Evolutionary conservation across 495 filamentous ascomycete species (phyloP), one percentile per base, ranked within the genome.

Genomic region (Tuber aestivum): DNA sequence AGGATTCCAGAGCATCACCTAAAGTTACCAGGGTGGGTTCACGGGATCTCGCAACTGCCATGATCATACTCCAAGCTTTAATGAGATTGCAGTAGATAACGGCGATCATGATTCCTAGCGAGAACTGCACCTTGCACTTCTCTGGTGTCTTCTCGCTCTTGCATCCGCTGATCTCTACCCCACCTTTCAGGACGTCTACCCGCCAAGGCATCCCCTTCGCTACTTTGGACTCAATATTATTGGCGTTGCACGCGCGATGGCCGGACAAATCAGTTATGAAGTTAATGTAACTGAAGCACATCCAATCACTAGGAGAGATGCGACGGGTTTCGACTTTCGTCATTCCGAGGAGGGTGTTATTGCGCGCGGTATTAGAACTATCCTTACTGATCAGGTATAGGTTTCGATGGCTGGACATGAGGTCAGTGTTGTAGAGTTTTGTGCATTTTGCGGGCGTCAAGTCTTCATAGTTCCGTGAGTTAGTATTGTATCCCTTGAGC

Each of bases 71-170:
- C n/a, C n/a, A n/a, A n/a, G n/a, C n/a, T n/a, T n/a, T n/a, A n/a
- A n/a, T n/a, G n/a, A n/a, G n/a, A n/a, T n/a, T n/a, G n/a, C n/a
- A n/a, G n/a, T n/a, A n/a, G n/a, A n/a, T n/a, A n/a, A n/a, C n/a
- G n/a, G n/a, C n/a, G n/a, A n/a, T n/a, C n/a, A n/a, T n/a, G n/a
- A n/a, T n/a, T n/a, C n/a, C n/a, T n/a, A n/a, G n/a, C n/a, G n/a
- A n/a, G n/a, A n/a, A n/a, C n/a, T n/a, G n/a, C n/a, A 87, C 72
- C 48, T 76, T 83, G 40, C 75, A 76, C 35, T 23, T 69, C 41
- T 73, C 75, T 1, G 35, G 20, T 35, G 69, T 70, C 32, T 2
- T 41, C 56, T 76, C 75, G 4, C 69, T 50, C 16, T 45, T 38
- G 50, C 75, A 76, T 48, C 45, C 16, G 44, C 18, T 21, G 3